Base-by-base conservation (phyloP, 192 early-diverging fungal species). In the Radiomyces spectabilis region DNA sequence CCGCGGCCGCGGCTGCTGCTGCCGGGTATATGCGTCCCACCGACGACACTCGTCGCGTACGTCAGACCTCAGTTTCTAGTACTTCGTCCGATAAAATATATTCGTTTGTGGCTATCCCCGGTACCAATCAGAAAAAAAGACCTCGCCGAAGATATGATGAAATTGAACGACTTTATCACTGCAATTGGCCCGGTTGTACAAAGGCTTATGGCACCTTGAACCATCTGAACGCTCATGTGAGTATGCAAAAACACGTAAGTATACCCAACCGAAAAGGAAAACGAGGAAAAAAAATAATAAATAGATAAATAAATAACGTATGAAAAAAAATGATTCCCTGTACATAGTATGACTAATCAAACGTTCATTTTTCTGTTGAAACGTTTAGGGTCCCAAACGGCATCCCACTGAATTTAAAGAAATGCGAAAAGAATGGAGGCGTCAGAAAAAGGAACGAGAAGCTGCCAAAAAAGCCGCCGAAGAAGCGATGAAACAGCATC, bases 201-300 rank as follows among this genome's bases (percentile, higher is more conserved):
- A 82, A 82, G 55, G 53, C 73, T 12, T 82, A 82, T 52, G 80
- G 80, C 9, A 82, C 80, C 2, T 56, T 82, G 2, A 82, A 79
- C 53, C 80, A 82, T 42, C 56, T 82, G 16, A 82, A 82, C 49
- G 72, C 77, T 30, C 80, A 82, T 52, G 71, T 82, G 13, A 61
- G 55, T 26, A 79, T 79, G 77, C 80, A 82, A 54, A 71, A 69
- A 43, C 80, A 82, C 47, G 80, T 62, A 62, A 75, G 42, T 68
- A 61, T 5, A 75, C 74, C 33, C 68, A 66, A 18, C 15, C 73
- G 68, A 12, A 32, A 66, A 31, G 71, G 64, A 69, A 63, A 61
- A 53, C n/a, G n/a, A n/a, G n/a, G n/a, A n/a, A n/a, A n/a, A n/a
- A n/a, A n/a, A n/a, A n/a, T n/a, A n/a, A n/a, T n/a, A n/a, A n/a